Evolutionary conservation across 2,329 filamentous ascomycete genomes (phyloP), one percentile per base, ranked within the genome.

Genomic region (Metarhizium anisopliae): DNA sequence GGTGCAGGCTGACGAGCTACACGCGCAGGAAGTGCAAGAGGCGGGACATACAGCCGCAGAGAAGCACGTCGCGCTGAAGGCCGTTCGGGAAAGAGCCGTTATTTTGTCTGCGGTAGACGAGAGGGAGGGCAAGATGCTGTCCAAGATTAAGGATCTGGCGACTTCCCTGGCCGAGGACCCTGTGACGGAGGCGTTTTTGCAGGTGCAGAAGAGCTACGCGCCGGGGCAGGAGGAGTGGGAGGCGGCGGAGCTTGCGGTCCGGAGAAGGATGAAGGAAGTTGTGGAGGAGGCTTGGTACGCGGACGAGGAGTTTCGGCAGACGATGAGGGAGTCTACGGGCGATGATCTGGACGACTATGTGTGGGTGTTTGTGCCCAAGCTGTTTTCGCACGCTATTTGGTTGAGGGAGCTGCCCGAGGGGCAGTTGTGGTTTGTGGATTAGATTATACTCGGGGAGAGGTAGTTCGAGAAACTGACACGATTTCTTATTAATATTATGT

Each of bases 321-420:
- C 59, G 1, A 51, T 59, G 7, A 49, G 45, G 35, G 54, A 62
- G n/a, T 55, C 47, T 6, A 47, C 60, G 5, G 61, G 60, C n/a
- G 16, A 49, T 13, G 55, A 52, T n/a, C 1, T 62, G 53, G 58
- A 59, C 6, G 57, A 61, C 6, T 59, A 50, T 11, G 50, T 56
- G n/a, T 63, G 60, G 61, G 57, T 57, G 40, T 49, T 58, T 30
- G 55, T 60, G n/a, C 59, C 57, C 2, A 61, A 61, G 45, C 2
- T 45, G n/a, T 57, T 60, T n/a, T 60, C 59, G 29, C 59, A 62
- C 25, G 42, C 53, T 14, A 6, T 56, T 18, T 5, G 36, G 3
- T 32, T 61, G 40, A 30, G 43, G 43, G 56, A 55, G 45, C 18
- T 57, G 20, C 43, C 25, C 11, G 11, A n/a, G 25, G 42, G 54